phyloP scores from a whole-genome alignment of 495 filamentous ascomycete species.

The Xylaria bambusicola region DNA sequence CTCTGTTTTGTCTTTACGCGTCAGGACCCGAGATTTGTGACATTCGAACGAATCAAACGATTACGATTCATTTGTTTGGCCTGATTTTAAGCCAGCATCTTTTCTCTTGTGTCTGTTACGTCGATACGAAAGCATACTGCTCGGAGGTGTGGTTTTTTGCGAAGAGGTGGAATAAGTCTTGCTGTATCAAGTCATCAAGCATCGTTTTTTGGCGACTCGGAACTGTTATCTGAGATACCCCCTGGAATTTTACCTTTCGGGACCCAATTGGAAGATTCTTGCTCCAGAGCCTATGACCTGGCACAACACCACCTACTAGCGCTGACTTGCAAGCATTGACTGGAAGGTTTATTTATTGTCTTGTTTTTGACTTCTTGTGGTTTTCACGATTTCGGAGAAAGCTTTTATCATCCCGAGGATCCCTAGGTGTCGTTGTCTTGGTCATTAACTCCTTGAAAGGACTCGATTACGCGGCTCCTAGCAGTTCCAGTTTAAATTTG shows the following conservation, averaged over 20 bases:
- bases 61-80: constrained; percentile 5
- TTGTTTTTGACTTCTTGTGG: constrained; percentile 20
- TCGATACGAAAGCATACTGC: constrained; percentile 4
- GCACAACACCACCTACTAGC: constrained; percentile 28
- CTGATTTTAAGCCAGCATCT: neutral
- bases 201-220: too few relatives aligned
- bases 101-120: neutral
- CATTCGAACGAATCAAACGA: neutral
- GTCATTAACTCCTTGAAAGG: too few relatives aligned
- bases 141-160: neutral
- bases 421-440: too few relatives aligned
- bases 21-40: neutral
- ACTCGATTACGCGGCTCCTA: too few relatives aligned
- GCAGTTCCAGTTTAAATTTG: too few relatives aligned
- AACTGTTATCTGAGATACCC: neutral
- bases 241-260: constrained; percentile 20
- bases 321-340: constrained; percentile 18
- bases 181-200: too few relatives aligned
- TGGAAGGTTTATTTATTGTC: constrained; percentile 12
- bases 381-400: too few relatives aligned
- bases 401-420: too few relatives aligned
- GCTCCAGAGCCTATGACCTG: constrained; percentile 25
- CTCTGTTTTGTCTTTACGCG: too few relatives aligned
- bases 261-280: constrained; percentile 25
- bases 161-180: neutral